A percentile compares a stretch with the other conserved stretches of the same genome.
Evolutionary conservation across 2,329 filamentous ascomycete genomes (phyloP).

Genomic region (Cladosporium velox): DNA sequence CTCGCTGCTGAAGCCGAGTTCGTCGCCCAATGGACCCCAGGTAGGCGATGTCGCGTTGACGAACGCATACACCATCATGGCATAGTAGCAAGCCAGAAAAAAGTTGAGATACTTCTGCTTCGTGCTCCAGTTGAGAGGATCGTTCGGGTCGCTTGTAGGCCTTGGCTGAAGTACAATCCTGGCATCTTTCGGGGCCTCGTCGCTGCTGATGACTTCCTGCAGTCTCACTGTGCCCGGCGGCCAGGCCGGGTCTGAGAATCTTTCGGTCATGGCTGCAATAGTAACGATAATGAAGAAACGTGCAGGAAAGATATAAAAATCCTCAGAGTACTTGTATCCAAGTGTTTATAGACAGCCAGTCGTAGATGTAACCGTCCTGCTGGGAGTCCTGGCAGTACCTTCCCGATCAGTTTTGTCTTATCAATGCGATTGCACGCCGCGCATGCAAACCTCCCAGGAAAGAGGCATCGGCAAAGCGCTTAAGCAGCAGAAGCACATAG

Average conservation of each 20-base stretch:
- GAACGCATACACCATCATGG: slow-evolving; percentile 46
- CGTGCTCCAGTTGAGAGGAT: slow-evolving; percentile 50
- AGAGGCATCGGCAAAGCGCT: not conserved
- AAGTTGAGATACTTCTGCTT: slow-evolving; percentile 47
- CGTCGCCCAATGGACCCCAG: slow-evolving; percentile 46
- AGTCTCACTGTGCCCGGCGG: slow-evolving; percentile 34
- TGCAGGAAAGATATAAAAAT: not conserved
- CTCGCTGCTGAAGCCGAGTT: slow-evolving; percentile 47
- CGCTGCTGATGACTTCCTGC: slow-evolving; percentile 26
- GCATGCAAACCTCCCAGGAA: not conserved
- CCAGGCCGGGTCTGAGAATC: slow-evolving; percentile 30
- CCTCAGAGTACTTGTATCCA: not conserved
- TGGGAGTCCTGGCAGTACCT: not conserved
- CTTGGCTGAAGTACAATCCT: slow-evolving; percentile 41
- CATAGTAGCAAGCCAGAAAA: slow-evolving; percentile 45
- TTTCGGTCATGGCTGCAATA: slow-evolving; percentile 25
- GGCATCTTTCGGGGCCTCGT: slow-evolving; percentile 23
- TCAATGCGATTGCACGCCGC: not conserved
- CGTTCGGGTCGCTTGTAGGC: slow-evolving; percentile 43
- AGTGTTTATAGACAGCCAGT: not conserved
- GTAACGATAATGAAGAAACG: not conserved
- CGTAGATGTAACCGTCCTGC: not conserved
- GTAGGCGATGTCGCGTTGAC: slow-evolving; percentile 45
- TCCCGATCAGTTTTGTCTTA: slow-evolving; percentile 1
- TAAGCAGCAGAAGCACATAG: not conserved